Percentiles rank a stretch among this genome's conserved stretches.
Evolutionary conservation across 371 early-diverging fungal genomes (phyloP).

Genomic region (Syncephalastrum monosporum): DNA sequence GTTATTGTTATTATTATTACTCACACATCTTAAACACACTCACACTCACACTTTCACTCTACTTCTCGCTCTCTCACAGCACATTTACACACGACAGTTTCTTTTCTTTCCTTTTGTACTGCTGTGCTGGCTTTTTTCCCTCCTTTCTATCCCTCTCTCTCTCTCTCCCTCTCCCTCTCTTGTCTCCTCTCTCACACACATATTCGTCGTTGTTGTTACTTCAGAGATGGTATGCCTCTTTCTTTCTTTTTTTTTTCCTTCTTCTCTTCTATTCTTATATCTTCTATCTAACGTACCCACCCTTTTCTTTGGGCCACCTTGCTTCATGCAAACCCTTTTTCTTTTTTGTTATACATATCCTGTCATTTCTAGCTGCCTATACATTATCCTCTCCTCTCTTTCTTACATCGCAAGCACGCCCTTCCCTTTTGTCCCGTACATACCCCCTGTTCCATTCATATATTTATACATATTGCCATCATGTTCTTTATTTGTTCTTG

Average conservation of each 20-base stretch:
- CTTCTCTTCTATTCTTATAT: constrained; percentile 3
- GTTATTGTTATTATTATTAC: too few relatives aligned
- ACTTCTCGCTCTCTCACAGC: too few relatives aligned
- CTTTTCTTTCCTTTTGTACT: constrained; percentile 1
- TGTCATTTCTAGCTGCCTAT: constrained; percentile 11
- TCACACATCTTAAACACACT: constrained; percentile 1
- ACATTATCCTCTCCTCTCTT: constrained; percentile 8
- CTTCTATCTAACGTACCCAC: constrained; percentile 2
- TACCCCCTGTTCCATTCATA: constrained; percentile 7
- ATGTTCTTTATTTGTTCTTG: constrained; percentile 11
- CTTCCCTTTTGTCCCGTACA: constrained; percentile 6
- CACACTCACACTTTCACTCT: constrained; percentile 1
- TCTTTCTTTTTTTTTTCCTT: constrained; percentile 5
- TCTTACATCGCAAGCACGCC: neutral
- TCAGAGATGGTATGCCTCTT: constrained; percentile 1
- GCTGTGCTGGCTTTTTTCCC: constrained; percentile 2
- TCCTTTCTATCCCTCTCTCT: constrained; percentile 6
- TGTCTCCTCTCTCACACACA: neutral
- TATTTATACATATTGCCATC: constrained; percentile 9
- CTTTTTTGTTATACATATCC: constrained; percentile 14
- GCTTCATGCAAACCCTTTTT: constrained; percentile 6
- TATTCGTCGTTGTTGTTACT: neutral
- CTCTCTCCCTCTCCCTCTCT: constrained; percentile 6
- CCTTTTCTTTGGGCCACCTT: neutral
- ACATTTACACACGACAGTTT: neutral